Base-by-base conservation (phyloP, 768 basidiomycete genomes). In the Lentinus tigrinus region DNA sequence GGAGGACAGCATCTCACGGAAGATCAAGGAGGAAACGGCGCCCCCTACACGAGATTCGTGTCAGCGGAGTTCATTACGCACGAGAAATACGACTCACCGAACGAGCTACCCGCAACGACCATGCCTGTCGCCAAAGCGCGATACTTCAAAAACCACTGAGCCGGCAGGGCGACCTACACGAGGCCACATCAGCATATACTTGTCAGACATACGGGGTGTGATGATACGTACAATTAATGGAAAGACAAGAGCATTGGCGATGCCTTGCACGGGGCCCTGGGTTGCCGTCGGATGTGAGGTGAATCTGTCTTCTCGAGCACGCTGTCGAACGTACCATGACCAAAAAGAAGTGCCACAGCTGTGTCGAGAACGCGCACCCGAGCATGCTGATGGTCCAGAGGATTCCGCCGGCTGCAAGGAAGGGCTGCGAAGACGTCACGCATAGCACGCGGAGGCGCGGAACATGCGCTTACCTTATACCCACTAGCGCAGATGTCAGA, bases 111-210 rank as follows among this genome's bases (percentile, higher is more conserved):
- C 28, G 70, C 67, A 2, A 72, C 67, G 19, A 72, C 69, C 34
- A 76, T 49, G 21, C 75, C 76, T 7, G 70, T 72, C 0, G 74
- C 71, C 4, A 75, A 50, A 2, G 64, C 67, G 14, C 74, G 64
- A 17, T 63, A 59, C 26, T 54, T 58, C n/a, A 65, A 62, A 65
- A 75, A 75, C 61, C 67, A 69, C 52, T 74, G 74, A 1, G 70
- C 58, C 2, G 72, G 63, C 9, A 72, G 52, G 17, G 65, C 58
- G 26, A 66, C 62, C 65, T 66, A 34, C 1, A 5, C 14, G 19
- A 31, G 31, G 11, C 11, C 1, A 11, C 31, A 7, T 7, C 13
- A 46, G 16, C 3, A n/a, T 21, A 4, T 21, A 4, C 9, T 8
- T 47, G 16, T 10, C 3, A 4, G 14, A n/a, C 40, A 42, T 21